These are phyloP conservation scores for Xylaria sp. DNA, from an alignment of 2,329 filamentous ascomycete genomes.

Conservation along the genomic window DNA sequence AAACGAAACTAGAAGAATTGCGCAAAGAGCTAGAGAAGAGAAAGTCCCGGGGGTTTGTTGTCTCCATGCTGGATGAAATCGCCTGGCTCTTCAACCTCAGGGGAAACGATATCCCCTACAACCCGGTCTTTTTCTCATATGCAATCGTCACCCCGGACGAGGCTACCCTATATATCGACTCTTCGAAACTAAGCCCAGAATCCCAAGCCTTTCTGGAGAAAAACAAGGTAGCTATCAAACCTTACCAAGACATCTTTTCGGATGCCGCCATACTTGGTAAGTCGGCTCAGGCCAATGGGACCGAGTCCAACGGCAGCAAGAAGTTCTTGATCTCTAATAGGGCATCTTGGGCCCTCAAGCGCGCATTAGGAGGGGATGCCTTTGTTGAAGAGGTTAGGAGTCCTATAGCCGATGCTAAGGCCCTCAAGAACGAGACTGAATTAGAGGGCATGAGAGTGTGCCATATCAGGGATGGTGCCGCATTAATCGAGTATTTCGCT, in stretches of 20 bases:
- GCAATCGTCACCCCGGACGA: slow-evolving; percentile 80
- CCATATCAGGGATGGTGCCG: slow-evolving; percentile 91
- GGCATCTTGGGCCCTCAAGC: slow-evolving; percentile 90
- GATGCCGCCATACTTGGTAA: slow-evolving; percentile 72
- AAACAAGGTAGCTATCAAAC: slow-evolving; percentile 74
- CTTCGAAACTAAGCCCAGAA: slow-evolving; percentile 73
- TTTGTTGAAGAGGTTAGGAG: slow-evolving; percentile 86
- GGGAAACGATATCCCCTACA: slow-evolving; percentile 94
- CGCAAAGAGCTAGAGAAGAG: slow-evolving; percentile 92
- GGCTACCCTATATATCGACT: slow-evolving; percentile 84
- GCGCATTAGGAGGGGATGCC: slow-evolving; percentile 83
- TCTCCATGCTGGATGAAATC: slow-evolving; percentile 95
- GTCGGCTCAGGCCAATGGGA: slow-evolving; percentile 43
- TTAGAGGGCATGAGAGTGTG: slow-evolving; percentile 92
- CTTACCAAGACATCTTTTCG: slow-evolving; percentile 81
- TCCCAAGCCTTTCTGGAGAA: slow-evolving; percentile 72
- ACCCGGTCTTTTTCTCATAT: slow-evolving; percentile 98
- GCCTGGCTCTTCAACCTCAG: slow-evolving; percentile 99
- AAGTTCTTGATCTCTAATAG: slow-evolving; percentile 89
- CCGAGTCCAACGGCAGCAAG: slow-evolving; percentile 45
- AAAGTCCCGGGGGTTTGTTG: slow-evolving; percentile 83
- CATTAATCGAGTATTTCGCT: slow-evolving; percentile 89
- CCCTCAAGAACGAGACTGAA: slow-evolving; percentile 90
- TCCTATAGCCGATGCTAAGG: slow-evolving; percentile 88
- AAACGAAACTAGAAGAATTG: slow-evolving; percentile 82